phyloP scores from a whole-genome alignment of 2,329 filamentous ascomycete genomes.

The Ophiostoma perfectum region DNA sequence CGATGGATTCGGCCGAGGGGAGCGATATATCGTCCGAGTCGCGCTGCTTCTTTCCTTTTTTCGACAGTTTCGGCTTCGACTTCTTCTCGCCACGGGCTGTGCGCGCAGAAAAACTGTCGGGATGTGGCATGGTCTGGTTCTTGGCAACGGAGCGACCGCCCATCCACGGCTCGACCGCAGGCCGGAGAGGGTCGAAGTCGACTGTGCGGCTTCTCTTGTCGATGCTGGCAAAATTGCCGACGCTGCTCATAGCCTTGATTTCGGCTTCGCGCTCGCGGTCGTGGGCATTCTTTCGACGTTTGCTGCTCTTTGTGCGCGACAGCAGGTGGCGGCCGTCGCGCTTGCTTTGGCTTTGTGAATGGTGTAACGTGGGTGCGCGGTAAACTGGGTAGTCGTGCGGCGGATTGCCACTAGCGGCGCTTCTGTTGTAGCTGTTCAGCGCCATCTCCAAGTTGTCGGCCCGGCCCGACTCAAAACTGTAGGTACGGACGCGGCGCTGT shows the following conservation, averaged over 20 bases:
- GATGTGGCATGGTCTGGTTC: slow-evolving; percentile 45
- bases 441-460: slow-evolving; percentile 45
- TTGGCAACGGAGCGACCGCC: slow-evolving; percentile 38
- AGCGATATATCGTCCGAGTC: slow-evolving; percentile 65
- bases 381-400: slow-evolving; percentile 1
- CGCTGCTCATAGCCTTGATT: slow-evolving; percentile 74
- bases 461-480: slow-evolving; percentile 59
- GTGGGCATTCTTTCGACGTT: slow-evolving; percentile 64
- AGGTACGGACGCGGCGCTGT: slow-evolving; percentile 46
- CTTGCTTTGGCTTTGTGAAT: slow-evolving; percentile 40
- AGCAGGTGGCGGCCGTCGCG: slow-evolving; percentile 54
- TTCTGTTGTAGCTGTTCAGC: not conserved
- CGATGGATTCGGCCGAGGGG: slow-evolving; percentile 65
- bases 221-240: not conserved
- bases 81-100: slow-evolving; percentile 16
- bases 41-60: slow-evolving; percentile 45
- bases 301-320: slow-evolving; percentile 67
- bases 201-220: slow-evolving; percentile 3
- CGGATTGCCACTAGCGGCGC: slow-evolving; percentile 23
- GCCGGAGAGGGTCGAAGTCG: slow-evolving; percentile 59
- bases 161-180: slow-evolving; percentile 53
- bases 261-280: slow-evolving; percentile 79
- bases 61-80: slow-evolving; percentile 24
- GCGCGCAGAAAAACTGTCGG: slow-evolving; percentile 38
- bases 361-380: slow-evolving; percentile 14